phyloP scores from a whole-genome alignment of 345 rosid species.

The Sapria himalayana region DNA sequence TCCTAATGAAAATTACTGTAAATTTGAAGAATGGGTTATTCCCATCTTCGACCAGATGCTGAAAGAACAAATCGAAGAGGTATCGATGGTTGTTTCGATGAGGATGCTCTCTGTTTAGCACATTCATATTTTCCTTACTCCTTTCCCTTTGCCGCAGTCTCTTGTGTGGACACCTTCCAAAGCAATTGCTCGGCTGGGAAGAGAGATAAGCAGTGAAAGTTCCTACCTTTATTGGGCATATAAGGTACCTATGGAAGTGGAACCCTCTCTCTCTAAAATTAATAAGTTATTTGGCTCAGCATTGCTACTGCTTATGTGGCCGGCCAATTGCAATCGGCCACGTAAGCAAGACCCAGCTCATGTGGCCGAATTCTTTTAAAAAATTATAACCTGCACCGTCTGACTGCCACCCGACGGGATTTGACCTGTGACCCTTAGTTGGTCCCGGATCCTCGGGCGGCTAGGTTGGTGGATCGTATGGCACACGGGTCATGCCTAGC shows the following conservation, averaged over 20 bases:
- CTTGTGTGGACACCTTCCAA: slow-evolving; percentile 82
- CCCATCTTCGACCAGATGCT: slow-evolving; percentile 81
- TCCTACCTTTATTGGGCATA: slow-evolving; percentile 92
- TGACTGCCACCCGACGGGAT: no score
- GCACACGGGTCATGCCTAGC: no score
- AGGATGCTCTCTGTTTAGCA: background rate
- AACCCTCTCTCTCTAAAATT: no score
- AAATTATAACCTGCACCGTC: no score
- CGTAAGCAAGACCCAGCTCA: no score
- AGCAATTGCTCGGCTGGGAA: slow-evolving; percentile 58
- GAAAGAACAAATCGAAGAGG: slow-evolving; percentile 85
- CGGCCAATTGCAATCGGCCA: no score
- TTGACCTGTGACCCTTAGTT: no score
- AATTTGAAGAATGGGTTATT: slow-evolving; percentile 91
- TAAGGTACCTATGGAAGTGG: slow-evolving; percentile 35
- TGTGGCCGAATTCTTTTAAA: no score
- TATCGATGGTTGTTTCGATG: slow-evolving; percentile 5
- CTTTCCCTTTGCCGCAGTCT: slow-evolving; percentile 19
- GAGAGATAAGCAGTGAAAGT: slow-evolving; percentile 62
- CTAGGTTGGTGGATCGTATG: no score
- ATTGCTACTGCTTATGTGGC: no score
- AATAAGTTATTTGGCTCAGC: no score
- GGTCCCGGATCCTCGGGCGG: no score
- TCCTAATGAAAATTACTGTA: slow-evolving; percentile 91
- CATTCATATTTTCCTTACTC: background rate